A percentile compares a stretch with the other conserved stretches of the same genome.
phyloP scores from a whole-genome alignment of 495 filamentous ascomycete species.

The Talaromyces trachyspermus region DNA sequence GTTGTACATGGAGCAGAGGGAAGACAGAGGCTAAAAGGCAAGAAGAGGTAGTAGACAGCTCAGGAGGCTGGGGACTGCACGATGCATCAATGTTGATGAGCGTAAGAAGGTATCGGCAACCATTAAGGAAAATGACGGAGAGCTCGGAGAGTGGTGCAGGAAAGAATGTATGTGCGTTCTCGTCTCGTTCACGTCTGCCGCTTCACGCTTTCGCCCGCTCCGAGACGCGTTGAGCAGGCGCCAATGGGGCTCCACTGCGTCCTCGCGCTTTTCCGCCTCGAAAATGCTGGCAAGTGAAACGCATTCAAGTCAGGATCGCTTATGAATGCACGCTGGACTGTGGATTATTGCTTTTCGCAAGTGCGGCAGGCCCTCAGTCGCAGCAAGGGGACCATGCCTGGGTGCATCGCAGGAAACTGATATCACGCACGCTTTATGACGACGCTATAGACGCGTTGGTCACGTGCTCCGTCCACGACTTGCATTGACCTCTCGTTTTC shows the following conservation, averaged over 20 bases:
- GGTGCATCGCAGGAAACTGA: no score
- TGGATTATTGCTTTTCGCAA: no score
- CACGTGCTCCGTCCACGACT: no score
- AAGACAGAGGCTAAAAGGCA: slow-evolving; percentile 16
- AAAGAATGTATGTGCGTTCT: slow-evolving; percentile 33
- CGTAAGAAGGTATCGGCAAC: slow-evolving; percentile 17
- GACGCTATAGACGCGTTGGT: no score
- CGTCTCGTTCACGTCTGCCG: slow-evolving; percentile 35
- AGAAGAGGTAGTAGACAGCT: slow-evolving; percentile 6
- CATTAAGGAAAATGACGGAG: slow-evolving; percentile 28
- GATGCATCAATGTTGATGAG: slow-evolving; percentile 12
- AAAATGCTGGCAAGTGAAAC: not conserved
- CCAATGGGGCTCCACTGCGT: slow-evolving; percentile 29
- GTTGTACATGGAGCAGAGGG: slow-evolving; percentile 10
- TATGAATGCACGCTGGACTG: no score
- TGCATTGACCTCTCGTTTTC: no score
- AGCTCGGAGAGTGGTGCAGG: slow-evolving; percentile 29
- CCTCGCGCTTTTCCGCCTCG: slow-evolving; percentile 11
- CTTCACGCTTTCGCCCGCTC: slow-evolving; percentile 25
- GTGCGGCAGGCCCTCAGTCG: no score
- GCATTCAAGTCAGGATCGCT: no score
- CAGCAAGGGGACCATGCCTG: no score
- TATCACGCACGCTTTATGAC: no score
- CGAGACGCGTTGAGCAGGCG: slow-evolving; percentile 45
- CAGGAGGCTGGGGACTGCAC: slow-evolving; percentile 15